Base-by-base conservation (phyloP, 2,329 filamentous ascomycete genomes). In the Fusarium continuum region DNA sequence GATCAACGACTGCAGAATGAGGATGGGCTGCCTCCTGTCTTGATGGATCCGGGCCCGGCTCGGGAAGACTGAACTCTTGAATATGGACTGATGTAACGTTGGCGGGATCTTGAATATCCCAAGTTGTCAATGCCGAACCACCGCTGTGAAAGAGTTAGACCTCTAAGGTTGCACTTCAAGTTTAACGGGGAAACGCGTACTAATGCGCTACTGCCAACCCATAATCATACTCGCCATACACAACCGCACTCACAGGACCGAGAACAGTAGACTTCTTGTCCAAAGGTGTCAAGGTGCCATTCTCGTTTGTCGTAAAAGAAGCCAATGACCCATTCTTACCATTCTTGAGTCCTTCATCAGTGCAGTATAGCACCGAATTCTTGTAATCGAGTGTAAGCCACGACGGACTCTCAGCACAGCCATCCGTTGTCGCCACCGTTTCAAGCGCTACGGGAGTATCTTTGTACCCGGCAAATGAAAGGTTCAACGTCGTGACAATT, bases 1-100 rank as follows among this genome's bases (percentile, higher is more conserved):
- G 89, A 71, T 91, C 89, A 28, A 88, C 71, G 46, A 89, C 72
- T n/a, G 84, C 82, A 70, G 89, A 77, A 74, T 91, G 88, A 16
- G 88, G 87, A 70, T 89, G 86, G 4, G 88, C 78, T 7, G 80
- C 78, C 35, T 84, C 78, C 74, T 90, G 86, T 46, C 84, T 83
- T 6, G 75, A 71, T 3, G 76, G 71, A 49, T 76, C 71, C 28
- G 78, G 69, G 1, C 78, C 78, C 5, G 77, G 75, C 8, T 73
- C 68, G 9, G 67, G 59, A 58, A 82, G 71, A 46, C 71, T 73
- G 70, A 78, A 85, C 2, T 73, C 74, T 52, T 76, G 68, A 47
- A 74, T 74, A 55, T 80, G 70, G 26, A 81, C 59, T 26, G 76
- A 61, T 8, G 70, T 64, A 14, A 83, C 70, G 8, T 71, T 63